phyloP scores from a whole-genome alignment of 106 monocot species.

The Dendrobium chrysotoxum region DNA sequence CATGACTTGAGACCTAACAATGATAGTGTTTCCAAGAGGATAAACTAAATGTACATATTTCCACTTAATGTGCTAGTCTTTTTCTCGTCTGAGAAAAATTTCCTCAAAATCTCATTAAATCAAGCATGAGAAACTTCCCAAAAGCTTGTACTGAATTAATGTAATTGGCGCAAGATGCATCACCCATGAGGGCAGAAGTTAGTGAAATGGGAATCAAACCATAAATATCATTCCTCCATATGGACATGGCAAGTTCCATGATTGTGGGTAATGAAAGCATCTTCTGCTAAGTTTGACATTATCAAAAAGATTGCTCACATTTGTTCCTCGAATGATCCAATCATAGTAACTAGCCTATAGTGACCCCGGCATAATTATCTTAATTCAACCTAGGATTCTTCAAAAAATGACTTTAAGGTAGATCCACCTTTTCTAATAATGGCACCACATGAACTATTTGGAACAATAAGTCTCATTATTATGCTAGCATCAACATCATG shows the following conservation, averaged over 20 bases:
- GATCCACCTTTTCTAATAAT: slow-evolving; percentile 80
- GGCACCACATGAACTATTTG: slow-evolving; percentile 69
- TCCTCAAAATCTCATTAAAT: not conserved
- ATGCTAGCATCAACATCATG: slow-evolving; percentile 43
- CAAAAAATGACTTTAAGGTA: slow-evolving; percentile 76
- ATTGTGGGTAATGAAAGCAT: too few relatives aligned
- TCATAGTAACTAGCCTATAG: too few relatives aligned
- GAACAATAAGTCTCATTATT: slow-evolving; percentile 56
- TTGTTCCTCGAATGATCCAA: too few relatives aligned
- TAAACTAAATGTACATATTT: not conserved
- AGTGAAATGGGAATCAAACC: too few relatives aligned
- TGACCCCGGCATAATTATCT: too few relatives aligned
- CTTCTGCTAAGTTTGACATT: too few relatives aligned
- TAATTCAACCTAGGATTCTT: too few relatives aligned
- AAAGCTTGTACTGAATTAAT: not conserved
- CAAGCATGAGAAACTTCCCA: not conserved
- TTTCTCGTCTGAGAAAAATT: not conserved
- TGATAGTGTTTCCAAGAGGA: not conserved
- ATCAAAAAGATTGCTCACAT: too few relatives aligned
- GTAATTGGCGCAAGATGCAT: not conserved
- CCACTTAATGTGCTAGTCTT: not conserved
- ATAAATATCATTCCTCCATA: slow-evolving; percentile 29
- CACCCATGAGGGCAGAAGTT: not conserved
- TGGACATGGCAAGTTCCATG: too few relatives aligned
- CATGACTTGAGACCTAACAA: too few relatives aligned